A percentile compares a stretch with the other conserved stretches of the same genome.
These are phyloP conservation scores for Craspedostauros australis DNA, from an alignment of 108 stramenopile species.

Conservation along the genomic window DNA sequence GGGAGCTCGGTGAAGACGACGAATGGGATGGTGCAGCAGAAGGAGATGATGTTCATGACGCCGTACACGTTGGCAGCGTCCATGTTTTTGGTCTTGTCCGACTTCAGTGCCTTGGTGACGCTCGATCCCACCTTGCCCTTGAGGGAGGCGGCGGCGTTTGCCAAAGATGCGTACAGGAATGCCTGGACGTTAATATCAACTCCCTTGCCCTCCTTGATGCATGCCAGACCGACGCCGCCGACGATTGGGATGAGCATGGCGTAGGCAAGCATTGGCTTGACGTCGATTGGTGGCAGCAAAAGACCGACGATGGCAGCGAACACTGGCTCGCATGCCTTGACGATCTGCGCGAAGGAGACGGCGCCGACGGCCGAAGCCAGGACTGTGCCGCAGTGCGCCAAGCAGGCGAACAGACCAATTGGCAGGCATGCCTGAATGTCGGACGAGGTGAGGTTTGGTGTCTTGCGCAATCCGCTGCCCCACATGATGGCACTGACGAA, in stretches of 20 bases:
- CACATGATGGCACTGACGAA: slow-evolving; percentile 62
- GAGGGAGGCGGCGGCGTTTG: slow-evolving; percentile 83
- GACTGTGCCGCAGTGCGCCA: slow-evolving; percentile 74
- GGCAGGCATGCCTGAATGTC: slow-evolving; percentile 75
- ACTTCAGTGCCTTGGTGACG: slow-evolving; percentile 76
- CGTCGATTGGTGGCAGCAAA: slow-evolving; percentile 70
- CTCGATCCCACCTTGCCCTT: slow-evolving; percentile 88
- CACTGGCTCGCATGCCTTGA: slow-evolving; percentile 95
- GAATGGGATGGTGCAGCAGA: slow-evolving; percentile 82
- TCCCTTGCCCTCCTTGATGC: slow-evolving; percentile 86
- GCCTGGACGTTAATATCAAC: slow-evolving; percentile 86
- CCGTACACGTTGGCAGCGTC: slow-evolving; percentile 93
- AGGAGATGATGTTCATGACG: slow-evolving; percentile 91
- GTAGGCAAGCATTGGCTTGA: slow-evolving; percentile 79
- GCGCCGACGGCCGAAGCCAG: slow-evolving; percentile 90
- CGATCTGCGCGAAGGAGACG: slow-evolving; percentile 94
- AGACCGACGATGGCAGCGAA: slow-evolving; percentile 89
- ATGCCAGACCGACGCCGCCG: slow-evolving; percentile 87
- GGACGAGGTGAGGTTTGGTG: slow-evolving; percentile 56
- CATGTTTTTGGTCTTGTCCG: slow-evolving; percentile 90
- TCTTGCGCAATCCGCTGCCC: slow-evolving; percentile 71
- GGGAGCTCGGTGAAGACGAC: slow-evolving; percentile 73
- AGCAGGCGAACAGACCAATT: slow-evolving; percentile 70
- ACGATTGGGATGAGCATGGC: slow-evolving; percentile 89
- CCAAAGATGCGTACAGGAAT: slow-evolving; percentile 88